These are phyloP conservation scores for Trichosporon faecale DNA, from an alignment of 1,284 basidiomycete species.

Conservation along the genomic window DNA sequence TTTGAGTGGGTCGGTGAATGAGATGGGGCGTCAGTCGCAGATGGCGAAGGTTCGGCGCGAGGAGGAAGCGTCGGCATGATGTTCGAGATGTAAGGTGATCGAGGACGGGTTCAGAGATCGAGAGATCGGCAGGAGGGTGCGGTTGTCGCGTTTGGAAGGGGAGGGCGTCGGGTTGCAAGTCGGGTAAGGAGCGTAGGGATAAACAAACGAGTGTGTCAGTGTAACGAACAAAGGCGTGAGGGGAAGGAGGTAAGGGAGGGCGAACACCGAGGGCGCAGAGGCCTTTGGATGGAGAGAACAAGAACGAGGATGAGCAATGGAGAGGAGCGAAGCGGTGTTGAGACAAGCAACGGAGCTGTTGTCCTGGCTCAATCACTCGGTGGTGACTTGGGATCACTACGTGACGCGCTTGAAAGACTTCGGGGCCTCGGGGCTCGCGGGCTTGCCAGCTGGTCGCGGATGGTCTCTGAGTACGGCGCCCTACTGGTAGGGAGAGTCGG, in stretches of 20 bases:
- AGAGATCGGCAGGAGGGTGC: not conserved
- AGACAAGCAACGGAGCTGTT: not conserved
- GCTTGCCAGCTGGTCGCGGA: not conserved
- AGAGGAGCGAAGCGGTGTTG: not conserved
- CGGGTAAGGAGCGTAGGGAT: not conserved
- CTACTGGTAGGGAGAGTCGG: not conserved
- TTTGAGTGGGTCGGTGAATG: not conserved
- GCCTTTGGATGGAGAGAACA: not conserved
- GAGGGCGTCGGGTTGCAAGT: not conserved
- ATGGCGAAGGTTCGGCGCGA: not conserved
- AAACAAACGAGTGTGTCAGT: constrained; percentile 7
- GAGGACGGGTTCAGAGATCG: not conserved
- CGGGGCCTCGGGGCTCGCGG: not conserved
- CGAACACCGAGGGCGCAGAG: not conserved
- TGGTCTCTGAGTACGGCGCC: not conserved
- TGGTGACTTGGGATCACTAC: not conserved
- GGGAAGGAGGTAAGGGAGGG: not conserved
- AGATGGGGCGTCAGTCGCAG: not conserved
- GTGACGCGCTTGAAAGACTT: not conserved
- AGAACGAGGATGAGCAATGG: not conserved
- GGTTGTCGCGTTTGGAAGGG: not conserved
- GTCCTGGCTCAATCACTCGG: not conserved
- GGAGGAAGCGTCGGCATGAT: not conserved
- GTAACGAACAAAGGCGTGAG: not conserved
- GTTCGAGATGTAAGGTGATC: not conserved